Base-by-base conservation (phyloP, 331 rosid genomes). In the Telfairia occidentalis region DNA sequence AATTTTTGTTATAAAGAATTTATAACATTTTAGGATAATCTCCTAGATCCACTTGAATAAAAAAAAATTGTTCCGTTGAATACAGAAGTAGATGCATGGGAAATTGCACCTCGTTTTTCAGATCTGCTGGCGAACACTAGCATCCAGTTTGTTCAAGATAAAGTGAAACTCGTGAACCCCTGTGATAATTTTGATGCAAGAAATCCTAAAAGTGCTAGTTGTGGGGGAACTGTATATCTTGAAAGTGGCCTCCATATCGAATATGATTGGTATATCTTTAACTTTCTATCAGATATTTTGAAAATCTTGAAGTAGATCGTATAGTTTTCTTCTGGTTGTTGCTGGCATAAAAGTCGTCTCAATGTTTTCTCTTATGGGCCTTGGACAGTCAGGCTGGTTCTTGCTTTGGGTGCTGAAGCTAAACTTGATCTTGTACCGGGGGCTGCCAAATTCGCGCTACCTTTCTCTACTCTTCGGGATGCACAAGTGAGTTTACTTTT, bases 371-470 rank as follows among this genome's bases (percentile, higher is more conserved):
- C 35, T 21, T 74, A 12, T 87, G 81, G 59, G 60, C 59, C 28
- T 76, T 85, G 96, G 92, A 84, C 96, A 91, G 92, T 89, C 92
- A 91, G 97, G 98, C 86, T 94, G 84, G 97, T 94, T 88, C 97
- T 94, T 84, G 90, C 98, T 74, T 83, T 91, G 87, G 97, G 98
- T 71, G 95, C 98, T 91, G 97, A 91, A 86, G 65, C 90, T 52
- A 89, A 87, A 76, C 88, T 94, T 53, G 95, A 94, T 85, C 29
- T 91, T 85, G 92, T 91, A 77, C 96, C 98, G 7, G 96, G 98
- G 63, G 97, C 98, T 40, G 42, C 84, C 15, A 92, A 89, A 67
- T 88, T 75, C 65, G 97, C 97, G 50, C 66, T 94, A 80, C 96
- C 98, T 53, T 94, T 94, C 89, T 85, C 97, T 79, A 94, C 91